phyloP scores from a whole-genome alignment of 2,329 filamentous ascomycete genomes.

The Emergomyces orientalis region DNA sequence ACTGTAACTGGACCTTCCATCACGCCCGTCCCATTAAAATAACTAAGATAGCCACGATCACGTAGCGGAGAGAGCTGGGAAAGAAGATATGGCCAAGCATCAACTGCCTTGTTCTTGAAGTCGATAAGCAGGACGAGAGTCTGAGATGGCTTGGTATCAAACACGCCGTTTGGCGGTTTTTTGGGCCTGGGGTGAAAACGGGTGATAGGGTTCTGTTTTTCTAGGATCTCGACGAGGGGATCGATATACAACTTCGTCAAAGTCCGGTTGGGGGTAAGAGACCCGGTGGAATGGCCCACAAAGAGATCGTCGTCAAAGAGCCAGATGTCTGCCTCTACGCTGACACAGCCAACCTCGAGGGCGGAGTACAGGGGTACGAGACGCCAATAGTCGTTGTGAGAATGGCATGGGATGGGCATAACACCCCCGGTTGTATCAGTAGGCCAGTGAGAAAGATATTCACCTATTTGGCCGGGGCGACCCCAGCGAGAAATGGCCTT shows the following conservation, averaged over 20 bases:
- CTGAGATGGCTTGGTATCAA: slow-evolving; percentile 41
- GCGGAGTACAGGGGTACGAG: slow-evolving; percentile 47
- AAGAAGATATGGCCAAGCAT: slow-evolving; percentile 31
- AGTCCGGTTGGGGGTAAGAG: slow-evolving; percentile 40
- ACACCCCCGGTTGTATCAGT: slow-evolving; percentile 44
- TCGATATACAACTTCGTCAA: slow-evolving; percentile 46
- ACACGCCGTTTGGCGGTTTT: slow-evolving; percentile 39
- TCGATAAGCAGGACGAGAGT: slow-evolving; percentile 46
- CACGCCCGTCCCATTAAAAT: slow-evolving; percentile 39
- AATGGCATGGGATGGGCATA: slow-evolving; percentile 44
- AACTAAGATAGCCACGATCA: slow-evolving; percentile 41
- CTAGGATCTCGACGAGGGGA: slow-evolving; percentile 42
- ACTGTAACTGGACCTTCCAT: slow-evolving; percentile 42
- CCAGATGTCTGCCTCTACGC: slow-evolving; percentile 52
- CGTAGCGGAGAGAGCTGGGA: slow-evolving; percentile 41
- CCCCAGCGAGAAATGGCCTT: slow-evolving; percentile 34
- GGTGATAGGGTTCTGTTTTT: slow-evolving; percentile 40
- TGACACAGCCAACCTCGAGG: slow-evolving; percentile 44
- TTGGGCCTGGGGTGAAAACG: slow-evolving; percentile 26
- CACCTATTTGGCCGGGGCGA: slow-evolving; percentile 27
- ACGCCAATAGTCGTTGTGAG: slow-evolving; percentile 53
- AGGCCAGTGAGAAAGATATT: slow-evolving; percentile 33
- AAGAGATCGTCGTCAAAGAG: slow-evolving; percentile 45
- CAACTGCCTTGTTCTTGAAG: slow-evolving; percentile 36
- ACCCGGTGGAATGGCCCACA: slow-evolving; percentile 44